These are phyloP conservation scores for Coniophora puteana DNA, from an alignment of 1,284 basidiomycete genomes.

Conservation along the genomic window DNA sequence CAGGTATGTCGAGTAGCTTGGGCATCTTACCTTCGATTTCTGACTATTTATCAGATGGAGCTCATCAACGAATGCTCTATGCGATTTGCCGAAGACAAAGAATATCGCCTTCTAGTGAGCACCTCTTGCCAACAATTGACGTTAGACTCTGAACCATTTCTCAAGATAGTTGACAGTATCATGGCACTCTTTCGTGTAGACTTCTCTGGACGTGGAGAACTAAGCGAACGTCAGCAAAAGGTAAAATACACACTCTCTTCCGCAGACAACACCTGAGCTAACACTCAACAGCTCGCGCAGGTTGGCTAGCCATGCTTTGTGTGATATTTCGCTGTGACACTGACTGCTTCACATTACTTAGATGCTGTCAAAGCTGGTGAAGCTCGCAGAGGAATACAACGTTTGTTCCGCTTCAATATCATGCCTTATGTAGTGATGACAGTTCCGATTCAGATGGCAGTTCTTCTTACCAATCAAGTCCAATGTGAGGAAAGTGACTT, in stretches of 20 bases:
- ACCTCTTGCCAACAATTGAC: constrained; percentile 37
- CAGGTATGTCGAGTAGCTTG: constrained; percentile 51
- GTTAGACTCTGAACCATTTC: too few relatives aligned
- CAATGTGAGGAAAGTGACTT: constrained; percentile 49
- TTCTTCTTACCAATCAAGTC: constrained; percentile 91
- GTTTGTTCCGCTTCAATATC: constrained; percentile 35
- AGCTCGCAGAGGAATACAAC: constrained; percentile 89
- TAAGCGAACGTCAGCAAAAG: constrained; percentile 91
- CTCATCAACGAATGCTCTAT: constrained; percentile 82
- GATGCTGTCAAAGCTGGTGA: constrained; percentile 88
- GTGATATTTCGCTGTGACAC: background rate
- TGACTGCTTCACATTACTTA: constrained; percentile 24
- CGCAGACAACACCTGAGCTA: too few relatives aligned
- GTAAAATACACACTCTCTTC: constrained; percentile 32
- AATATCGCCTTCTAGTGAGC: constrained; percentile 65
- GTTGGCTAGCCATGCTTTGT: constrained; percentile 52
- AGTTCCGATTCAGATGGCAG: constrained; percentile 57
- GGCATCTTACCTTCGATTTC: background rate
- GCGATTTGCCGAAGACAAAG: constrained; percentile 81
- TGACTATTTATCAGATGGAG: constrained; percentile 60
- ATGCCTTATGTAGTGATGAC: constrained; percentile 17
- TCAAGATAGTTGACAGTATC: constrained; percentile 91
- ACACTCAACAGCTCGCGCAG: constrained; percentile 28
- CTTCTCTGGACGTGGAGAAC: constrained; percentile 86
- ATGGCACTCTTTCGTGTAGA: constrained; percentile 95